Percentiles rank a stretch among this genome's conserved stretches.
Evolutionary conservation across 345 rosid species (phyloP).

Genomic region (Streptanthus diversifolius): DNA sequence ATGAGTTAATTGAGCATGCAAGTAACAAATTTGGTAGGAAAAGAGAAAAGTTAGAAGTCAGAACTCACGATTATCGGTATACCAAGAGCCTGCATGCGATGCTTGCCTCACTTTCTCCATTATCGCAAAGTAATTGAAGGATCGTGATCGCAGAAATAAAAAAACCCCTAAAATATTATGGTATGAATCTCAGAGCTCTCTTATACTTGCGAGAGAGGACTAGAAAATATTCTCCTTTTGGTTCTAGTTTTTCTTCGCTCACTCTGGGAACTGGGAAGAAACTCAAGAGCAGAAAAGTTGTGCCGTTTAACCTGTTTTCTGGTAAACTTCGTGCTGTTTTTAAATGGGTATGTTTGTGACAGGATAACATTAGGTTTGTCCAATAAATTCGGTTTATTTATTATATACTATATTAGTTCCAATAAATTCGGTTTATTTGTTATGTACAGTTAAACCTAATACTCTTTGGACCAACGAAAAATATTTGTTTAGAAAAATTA

Average conservation of each 20-base stretch:
- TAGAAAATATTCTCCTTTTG: background rate
- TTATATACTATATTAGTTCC: no score
- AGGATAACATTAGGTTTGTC: no score
- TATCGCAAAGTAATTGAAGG: background rate
- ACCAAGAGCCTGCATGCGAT: slow-evolving; percentile 81
- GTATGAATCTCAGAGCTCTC: slow-evolving; percentile 44
- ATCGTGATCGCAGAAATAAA: slow-evolving; percentile 2
- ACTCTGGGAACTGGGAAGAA: background rate
- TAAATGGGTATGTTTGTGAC: no score
- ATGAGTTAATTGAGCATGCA: background rate
- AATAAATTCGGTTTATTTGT: no score
- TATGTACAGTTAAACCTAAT: no score
- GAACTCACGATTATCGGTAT: slow-evolving; percentile 68
- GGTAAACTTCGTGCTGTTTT: background rate
- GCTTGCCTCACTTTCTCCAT: slow-evolving; percentile 63
- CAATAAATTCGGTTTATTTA: no score
- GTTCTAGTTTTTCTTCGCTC: background rate
- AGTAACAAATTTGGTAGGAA: background rate
- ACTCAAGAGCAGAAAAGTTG: background rate
- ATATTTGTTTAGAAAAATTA: no score
- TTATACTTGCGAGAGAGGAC: background rate
- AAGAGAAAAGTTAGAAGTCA: background rate
- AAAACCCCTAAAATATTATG: background rate
- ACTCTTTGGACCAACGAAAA: no score
- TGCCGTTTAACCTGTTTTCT: background rate